phyloP scores from a whole-genome alignment of 768 basidiomycete genomes.

The Gyrodon lividus region DNA sequence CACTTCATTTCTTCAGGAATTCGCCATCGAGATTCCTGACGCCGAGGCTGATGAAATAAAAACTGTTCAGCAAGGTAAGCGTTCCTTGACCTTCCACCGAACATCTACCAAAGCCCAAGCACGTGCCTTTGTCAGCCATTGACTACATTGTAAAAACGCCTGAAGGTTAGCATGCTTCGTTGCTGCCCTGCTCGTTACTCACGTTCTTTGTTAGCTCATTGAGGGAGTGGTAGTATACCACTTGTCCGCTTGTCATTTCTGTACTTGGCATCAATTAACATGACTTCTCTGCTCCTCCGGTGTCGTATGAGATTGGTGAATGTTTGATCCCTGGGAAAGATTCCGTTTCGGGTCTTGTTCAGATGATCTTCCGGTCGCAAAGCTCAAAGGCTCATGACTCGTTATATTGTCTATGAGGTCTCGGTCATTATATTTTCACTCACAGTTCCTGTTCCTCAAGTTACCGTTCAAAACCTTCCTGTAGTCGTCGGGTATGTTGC shows the following conservation, averaged over 20 bases:
- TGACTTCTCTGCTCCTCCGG: neutral
- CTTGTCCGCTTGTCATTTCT: constrained; percentile 10
- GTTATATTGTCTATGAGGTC: constrained; percentile 10
- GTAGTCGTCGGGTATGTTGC: too few species aligned
- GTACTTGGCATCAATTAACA: constrained; percentile 21
- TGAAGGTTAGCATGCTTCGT: constrained; percentile 54
- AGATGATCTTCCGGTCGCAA: neutral
- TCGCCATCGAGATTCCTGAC: constrained; percentile 97
- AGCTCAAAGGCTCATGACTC: neutral
- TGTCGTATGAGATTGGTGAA: neutral
- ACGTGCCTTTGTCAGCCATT: constrained; percentile 57
- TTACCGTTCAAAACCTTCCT: constrained; percentile 19
- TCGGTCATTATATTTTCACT: neutral
- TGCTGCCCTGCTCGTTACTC: constrained; percentile 15
- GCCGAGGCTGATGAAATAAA: constrained; percentile 93
- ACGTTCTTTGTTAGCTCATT: constrained; percentile 43
- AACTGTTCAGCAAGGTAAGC: constrained; percentile 85
- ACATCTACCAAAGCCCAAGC: neutral
- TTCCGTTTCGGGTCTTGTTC: neutral
- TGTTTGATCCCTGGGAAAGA: neutral
- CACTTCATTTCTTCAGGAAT: constrained; percentile 59
- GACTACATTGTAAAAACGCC: constrained; percentile 94
- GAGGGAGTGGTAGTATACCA: constrained; percentile 24
- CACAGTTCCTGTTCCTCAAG: constrained; percentile 6
- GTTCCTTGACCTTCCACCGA: neutral